phyloP scores from a whole-genome alignment of 139 green algal genomes.

The Asterochloris erici region DNA sequence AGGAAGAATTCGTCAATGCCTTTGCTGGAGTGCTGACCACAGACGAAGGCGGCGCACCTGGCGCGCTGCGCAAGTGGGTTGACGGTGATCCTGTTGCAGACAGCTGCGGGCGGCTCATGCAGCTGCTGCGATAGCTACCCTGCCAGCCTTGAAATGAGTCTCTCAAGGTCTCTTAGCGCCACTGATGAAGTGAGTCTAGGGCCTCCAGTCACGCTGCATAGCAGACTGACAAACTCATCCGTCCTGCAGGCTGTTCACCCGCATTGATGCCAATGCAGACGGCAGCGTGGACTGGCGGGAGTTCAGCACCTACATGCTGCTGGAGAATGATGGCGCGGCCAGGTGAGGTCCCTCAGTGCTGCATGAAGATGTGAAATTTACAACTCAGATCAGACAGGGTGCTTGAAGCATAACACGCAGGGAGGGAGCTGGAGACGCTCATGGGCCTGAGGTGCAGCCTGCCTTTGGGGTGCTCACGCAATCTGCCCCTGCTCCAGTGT shows the following conservation, averaged over 20 bases:
- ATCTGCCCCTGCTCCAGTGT: too few relatives aligned
- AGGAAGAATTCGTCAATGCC: slow-evolving; percentile 59
- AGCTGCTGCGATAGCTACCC: neutral
- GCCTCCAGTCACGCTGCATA: too few relatives aligned
- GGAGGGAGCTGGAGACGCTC: neutral
- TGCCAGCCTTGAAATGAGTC: neutral
- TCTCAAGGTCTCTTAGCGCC: too few relatives aligned
- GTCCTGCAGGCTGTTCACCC: slow-evolving; percentile 53
- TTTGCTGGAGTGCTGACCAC: slow-evolving; percentile 54
- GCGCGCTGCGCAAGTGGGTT: neutral
- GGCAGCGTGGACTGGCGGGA: slow-evolving; percentile 74
- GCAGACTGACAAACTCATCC: slow-evolving; percentile 17
- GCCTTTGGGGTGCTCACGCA: neutral
- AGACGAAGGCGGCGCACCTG: slow-evolving; percentile 38
- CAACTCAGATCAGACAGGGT: neutral
- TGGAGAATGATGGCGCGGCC: slow-evolving; percentile 48
- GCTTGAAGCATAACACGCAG: neutral
- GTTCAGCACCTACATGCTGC: slow-evolving; percentile 70
- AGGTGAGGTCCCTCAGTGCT: neutral
- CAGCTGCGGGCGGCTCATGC: too few relatives aligned
- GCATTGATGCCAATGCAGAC: slow-evolving; percentile 74
- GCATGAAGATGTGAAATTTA: neutral
- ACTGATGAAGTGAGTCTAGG: too few relatives aligned
- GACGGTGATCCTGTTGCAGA: too few relatives aligned
- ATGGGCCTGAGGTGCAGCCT: neutral